These are phyloP conservation scores for Torulaspora globosa DNA, from an alignment of 1,139 yeast species.

Conservation along the genomic window DNA sequence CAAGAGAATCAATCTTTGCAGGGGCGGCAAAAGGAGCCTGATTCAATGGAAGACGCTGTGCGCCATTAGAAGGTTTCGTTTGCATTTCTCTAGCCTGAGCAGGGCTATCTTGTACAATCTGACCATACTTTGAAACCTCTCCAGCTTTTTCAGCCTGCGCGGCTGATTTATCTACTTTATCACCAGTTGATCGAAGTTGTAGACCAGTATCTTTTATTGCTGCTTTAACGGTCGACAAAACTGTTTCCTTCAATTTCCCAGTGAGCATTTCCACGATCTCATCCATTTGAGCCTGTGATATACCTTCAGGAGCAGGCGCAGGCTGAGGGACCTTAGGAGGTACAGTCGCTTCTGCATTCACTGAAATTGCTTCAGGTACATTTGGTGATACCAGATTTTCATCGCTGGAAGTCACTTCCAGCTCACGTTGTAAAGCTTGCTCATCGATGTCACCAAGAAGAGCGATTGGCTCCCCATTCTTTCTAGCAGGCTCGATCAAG, in stretches of 20 bases:
- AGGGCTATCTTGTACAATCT: background rate
- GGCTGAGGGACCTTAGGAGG: background rate
- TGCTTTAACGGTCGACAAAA: constrained; percentile 1
- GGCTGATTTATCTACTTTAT: too few species aligned
- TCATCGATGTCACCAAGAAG: background rate
- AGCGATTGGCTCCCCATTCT: background rate
- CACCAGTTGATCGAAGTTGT: background rate
- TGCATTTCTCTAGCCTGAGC: background rate
- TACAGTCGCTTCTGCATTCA: background rate
- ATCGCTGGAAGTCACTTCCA: background rate
- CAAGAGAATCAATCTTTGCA: background rate
- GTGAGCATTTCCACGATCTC: constrained; percentile 1
- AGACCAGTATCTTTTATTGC: background rate
- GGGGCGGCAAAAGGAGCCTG: background rate
- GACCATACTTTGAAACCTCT: background rate
- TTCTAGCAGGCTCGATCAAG: background rate
- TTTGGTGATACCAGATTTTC: background rate
- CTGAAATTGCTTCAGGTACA: background rate
- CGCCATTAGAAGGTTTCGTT: background rate
- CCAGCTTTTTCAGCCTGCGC: background rate
- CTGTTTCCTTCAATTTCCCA: constrained; percentile 1
- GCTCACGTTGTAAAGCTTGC: background rate
- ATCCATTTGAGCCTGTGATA: background rate
- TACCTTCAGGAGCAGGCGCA: background rate
- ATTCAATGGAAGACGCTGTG: background rate